phyloP scores from a whole-genome alignment of 371 early-diverging fungal genomes.

The Capniomyces stellatus region DNA sequence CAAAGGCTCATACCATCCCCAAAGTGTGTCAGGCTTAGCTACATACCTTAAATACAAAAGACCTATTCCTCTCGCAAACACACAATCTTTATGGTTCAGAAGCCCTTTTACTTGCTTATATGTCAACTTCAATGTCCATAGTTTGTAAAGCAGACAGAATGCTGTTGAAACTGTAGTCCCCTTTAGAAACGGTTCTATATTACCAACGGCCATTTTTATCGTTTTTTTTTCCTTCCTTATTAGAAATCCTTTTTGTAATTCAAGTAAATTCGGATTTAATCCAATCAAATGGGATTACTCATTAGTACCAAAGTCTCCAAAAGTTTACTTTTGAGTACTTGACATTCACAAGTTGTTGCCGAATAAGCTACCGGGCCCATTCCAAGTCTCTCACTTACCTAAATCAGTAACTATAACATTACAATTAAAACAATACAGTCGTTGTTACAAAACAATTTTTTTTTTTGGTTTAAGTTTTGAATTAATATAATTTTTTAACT shows the following conservation, averaged over 20 bases:
- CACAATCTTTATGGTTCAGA: constrained; percentile 57
- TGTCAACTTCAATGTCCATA: constrained; percentile 63
- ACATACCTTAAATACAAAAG: constrained; percentile 74
- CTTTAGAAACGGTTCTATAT: constrained; percentile 61
- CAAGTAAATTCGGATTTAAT: too few species aligned
- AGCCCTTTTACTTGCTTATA: constrained; percentile 57
- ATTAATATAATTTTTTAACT: background rate
- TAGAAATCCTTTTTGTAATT: too few species aligned
- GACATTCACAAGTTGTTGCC: too few species aligned
- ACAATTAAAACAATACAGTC: too few species aligned
- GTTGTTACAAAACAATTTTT: background rate
- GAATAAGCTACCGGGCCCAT: too few species aligned
- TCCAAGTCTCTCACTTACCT: too few species aligned
- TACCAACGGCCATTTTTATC: too few species aligned
- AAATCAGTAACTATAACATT: too few species aligned
- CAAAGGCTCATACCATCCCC: constrained; percentile 68
- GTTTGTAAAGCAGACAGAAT: constrained; percentile 67
- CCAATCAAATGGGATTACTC: too few species aligned
- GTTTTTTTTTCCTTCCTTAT: too few species aligned
- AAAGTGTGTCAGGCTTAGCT: constrained; percentile 54
- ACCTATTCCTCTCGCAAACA: constrained; percentile 64
- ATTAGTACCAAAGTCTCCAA: too few species aligned
- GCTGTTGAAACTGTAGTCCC: constrained; percentile 67
- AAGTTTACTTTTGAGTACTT: too few species aligned
- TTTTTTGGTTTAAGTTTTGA: background rate